Conservation (phyloP, 805 yeast species). For the Wickerhamomyces canadensis region DNA sequence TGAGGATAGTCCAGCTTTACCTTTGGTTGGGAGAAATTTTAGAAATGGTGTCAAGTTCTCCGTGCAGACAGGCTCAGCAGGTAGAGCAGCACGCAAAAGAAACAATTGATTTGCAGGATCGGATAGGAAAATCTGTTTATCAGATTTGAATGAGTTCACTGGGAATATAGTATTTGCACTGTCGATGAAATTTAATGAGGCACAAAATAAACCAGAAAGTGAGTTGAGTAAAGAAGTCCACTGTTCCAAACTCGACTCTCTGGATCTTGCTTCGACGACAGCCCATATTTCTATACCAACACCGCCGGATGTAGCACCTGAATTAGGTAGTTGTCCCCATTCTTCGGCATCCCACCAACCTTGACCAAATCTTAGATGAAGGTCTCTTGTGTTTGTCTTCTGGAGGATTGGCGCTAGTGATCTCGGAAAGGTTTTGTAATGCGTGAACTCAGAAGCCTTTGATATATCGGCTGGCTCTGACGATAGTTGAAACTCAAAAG, state of each 20-base stretch:
- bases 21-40: constrained; percentile 86
- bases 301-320: constrained; percentile 79
- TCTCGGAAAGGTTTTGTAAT: constrained; percentile 72
- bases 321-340: constrained; percentile 78
- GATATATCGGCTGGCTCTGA: constrained; percentile 40
- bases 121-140: constrained; percentile 23
- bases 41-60: constrained; percentile 93
- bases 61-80: constrained; percentile 94
- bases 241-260: constrained; percentile 47
- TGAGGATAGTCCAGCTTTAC: constrained; percentile 81
- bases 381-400: constrained; percentile 59
- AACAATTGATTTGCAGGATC: constrained; percentile 36
- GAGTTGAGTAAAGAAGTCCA: constrained; percentile 75
- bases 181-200: constrained; percentile 86
- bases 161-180: constrained; percentile 72
- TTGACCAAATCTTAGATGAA: constrained; percentile 83
- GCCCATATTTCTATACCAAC: constrained; percentile 96
- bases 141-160: constrained; percentile 29
- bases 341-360: constrained; percentile 91
- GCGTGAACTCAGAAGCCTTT: constrained; percentile 26
- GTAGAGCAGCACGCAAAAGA: constrained; percentile 77
- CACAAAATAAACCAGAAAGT: constrained; percentile 90
- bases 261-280: constrained; percentile 56
- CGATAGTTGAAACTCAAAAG: constrained; percentile 62
- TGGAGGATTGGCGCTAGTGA: constrained; percentile 72